Evolutionary conservation across 257 asterid genomes (phyloP), one percentile per base, ranked within the genome.

Genomic region (Voacanga thouarsii): DNA sequence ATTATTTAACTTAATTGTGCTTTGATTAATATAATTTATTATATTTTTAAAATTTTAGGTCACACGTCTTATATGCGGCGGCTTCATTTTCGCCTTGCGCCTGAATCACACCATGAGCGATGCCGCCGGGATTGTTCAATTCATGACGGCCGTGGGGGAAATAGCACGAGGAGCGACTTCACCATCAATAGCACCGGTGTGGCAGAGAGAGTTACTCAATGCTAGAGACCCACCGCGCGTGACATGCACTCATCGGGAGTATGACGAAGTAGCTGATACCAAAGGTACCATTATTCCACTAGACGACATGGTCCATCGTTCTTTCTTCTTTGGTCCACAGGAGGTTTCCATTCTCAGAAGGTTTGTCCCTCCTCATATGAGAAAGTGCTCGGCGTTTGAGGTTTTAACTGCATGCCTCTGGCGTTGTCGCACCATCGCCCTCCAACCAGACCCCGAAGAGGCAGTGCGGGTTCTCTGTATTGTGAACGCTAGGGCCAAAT

Each of bases 61-160:
- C 50, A 92, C 97, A 3, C 96, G 93, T 28, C 83, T 92, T 1
- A 85, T 12, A 51, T 92, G 97, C 53, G 97, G 93, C 6, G 90
- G 97, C 18, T 91, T 89, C 67, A 84, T 91, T 37, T 83, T 92
- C 0, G 91, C 92, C 1, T 70, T 89, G 43, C 91, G 94, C 45
- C 87, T 86, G 18, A 89, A 91, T 47, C 97, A 92, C 90, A 83
- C 96, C 0, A 84, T 91, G 85, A 19, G 90, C 47, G 97, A 92
- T 37, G 97, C 85, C 7, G 73, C 88, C 0, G 97, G 97, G 12
- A 86, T 90, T 0, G 88, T 81, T 63, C 96, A 88, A 70, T 92
- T 92, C 75, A 85, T 89, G 92, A 49, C 81, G 0, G 92, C 94
- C 5, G 82, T 91, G 0, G 90, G 37, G 7, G 96, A 92, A 74